Evolutionary conservation across 2,329 filamentous ascomycete species (phyloP), one percentile per base, ranked within the genome.

Genomic region (Neofusicoccum kwambonambiense): DNA sequence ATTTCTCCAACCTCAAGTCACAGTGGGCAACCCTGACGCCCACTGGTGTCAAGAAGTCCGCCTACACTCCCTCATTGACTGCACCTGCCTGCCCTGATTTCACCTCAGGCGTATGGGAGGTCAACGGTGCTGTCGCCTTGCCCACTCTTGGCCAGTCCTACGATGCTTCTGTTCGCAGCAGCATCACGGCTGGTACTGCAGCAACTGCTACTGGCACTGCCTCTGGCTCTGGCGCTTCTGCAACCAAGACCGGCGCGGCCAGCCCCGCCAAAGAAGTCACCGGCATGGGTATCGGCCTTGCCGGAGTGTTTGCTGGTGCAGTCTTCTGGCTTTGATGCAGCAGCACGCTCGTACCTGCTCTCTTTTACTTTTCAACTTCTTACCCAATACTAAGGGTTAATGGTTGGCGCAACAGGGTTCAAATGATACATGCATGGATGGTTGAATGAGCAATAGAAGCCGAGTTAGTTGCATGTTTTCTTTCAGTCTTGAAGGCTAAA

Each of bases 1-100:
- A 96, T 74, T 96, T 94, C 75, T 75, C 81, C 70, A 95, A 95
- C 74, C 84, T 96, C 66, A 87, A 89, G 79, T 83, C 80, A 34
- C 88, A 91, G 69, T 96, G 92, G 92, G 87, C 87, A 6, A 89
- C 86, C 3, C 79, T 92, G 62, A 85, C 80, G 7, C 91, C 92
- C 0, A 86, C 86, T 0, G 90, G 92, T 39, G 84, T 94, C 47
- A 82, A 84, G 47, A 84, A 83, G 60, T 83, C 86, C 1, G 84
- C 85, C 34, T 96, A 96, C 78, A 83, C 84, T 22, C 82, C 88
- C 5, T 83, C 79, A 1, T 80, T 82, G 9, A 87, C 86, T 1
- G 85, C 89, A 1, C 86, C 89, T 3, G 79, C 84, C 2, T 96
- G 92, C 76, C 92, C 92, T 7, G 79, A 83, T 1, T 89, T 86